These are phyloP conservation scores for Pyrenochaeta sp. DNA, from an alignment of 2,329 filamentous ascomycete genomes.

Conservation along the genomic window DNA sequence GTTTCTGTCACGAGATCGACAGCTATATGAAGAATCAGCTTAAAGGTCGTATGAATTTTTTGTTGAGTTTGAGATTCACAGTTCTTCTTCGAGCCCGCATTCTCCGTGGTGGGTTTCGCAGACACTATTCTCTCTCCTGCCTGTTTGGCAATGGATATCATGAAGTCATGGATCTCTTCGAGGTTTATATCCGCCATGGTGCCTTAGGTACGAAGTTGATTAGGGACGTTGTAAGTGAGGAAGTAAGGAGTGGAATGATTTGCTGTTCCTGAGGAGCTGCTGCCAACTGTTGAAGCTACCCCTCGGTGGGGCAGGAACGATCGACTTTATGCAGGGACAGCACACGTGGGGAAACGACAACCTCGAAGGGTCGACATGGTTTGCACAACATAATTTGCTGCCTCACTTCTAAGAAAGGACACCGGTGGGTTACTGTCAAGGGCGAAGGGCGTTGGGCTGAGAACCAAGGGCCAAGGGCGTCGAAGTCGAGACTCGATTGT, in stretches of 20 bases:
- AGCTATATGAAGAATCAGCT: slow-evolving; percentile 46
- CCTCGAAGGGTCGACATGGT: background rate
- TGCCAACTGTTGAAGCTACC: slow-evolving; percentile 10
- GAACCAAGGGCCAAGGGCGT: background rate
- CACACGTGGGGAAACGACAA: slow-evolving; percentile 10
- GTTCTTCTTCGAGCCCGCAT: slow-evolving; percentile 59
- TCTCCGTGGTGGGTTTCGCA: slow-evolving; percentile 53
- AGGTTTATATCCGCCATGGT: slow-evolving; percentile 52
- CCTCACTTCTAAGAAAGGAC: background rate
- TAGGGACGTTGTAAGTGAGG: background rate
- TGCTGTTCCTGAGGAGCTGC: background rate
- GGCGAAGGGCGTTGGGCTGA: background rate
- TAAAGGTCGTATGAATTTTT: background rate
- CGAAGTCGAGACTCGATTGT: background rate
- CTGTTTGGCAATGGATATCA: slow-evolving; percentile 55
- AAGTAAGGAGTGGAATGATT: background rate
- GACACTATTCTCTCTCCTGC: slow-evolving; percentile 58
- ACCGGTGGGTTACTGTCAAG: background rate
- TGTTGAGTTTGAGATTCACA: slow-evolving; percentile 34
- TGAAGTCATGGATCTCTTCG: slow-evolving; percentile 59
- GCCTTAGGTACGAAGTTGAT: background rate
- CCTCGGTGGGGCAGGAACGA: slow-evolving; percentile 16
- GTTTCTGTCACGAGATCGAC: slow-evolving; percentile 71
- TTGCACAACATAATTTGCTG: background rate
- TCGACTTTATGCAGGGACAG: slow-evolving; percentile 8